Percentiles rank a stretch among this genome's conserved stretches.
phyloP scores from a whole-genome alignment of 768 basidiomycete genomes.

The Amanita jacksonii region DNA sequence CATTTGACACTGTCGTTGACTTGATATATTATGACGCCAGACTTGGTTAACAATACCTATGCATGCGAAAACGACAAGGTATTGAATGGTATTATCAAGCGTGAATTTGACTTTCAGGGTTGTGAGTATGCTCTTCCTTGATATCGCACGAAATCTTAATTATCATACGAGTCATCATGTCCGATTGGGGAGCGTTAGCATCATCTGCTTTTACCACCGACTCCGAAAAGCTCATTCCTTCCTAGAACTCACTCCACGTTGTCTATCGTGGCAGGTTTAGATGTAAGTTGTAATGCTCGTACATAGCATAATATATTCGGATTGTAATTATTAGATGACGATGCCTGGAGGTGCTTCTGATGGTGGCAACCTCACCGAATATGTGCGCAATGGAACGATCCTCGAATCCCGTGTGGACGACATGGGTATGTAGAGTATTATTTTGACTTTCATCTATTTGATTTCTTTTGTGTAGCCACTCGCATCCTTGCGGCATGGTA shows the following conservation, averaged over 20 bases:
- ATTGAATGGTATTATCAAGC: slow-evolving; percentile 67
- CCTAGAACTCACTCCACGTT: slow-evolving; percentile 46
- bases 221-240: neutral
- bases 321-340: slow-evolving; percentile 39
- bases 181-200: slow-evolving; percentile 60
- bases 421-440: slow-evolving; percentile 39
- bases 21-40: slow-evolving; percentile 21
- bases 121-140: slow-evolving; percentile 29
- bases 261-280: slow-evolving; percentile 49
- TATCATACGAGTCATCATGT: slow-evolving; percentile 43
- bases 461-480: slow-evolving; percentile 33
- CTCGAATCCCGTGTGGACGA: slow-evolving; percentile 58
- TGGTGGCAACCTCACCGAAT: slow-evolving; percentile 56
- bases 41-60: slow-evolving; percentile 59
- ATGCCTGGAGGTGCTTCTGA: slow-evolving; percentile 66
- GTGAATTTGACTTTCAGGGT: slow-evolving; percentile 70
- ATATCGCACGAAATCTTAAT: neutral
- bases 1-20: neutral
- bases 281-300: slow-evolving; percentile 32
- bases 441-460: neutral
- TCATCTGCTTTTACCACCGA: neutral
- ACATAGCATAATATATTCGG: neutral
- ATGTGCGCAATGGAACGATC: slow-evolving; percentile 66
- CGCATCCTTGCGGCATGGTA: slow-evolving; percentile 72
- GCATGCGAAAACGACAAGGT: slow-evolving; percentile 69